Base-by-base conservation (phyloP, 805 yeast species). In the Blastobotrys attinorum region DNA sequence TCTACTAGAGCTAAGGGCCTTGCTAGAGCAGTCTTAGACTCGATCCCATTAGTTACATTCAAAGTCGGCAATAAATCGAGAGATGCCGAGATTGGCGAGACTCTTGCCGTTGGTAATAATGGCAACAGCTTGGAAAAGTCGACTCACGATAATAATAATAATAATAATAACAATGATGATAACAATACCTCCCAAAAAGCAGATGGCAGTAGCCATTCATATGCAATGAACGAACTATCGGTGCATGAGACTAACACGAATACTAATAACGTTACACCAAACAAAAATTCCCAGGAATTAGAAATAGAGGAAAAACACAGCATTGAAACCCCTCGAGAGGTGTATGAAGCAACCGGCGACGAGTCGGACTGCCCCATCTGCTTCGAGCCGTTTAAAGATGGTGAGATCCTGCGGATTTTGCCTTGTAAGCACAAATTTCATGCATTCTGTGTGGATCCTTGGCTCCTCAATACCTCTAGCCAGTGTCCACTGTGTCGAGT, bases 361-460 rank as follows among this genome's bases (percentile, higher is more conserved):
- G 18, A 8, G 31, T 22, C 33, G 6, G 23, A 17, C 1, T 85
- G 95, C 68, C 87, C 92, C 10, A 83, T 85, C 49, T 85, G 95
- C 62, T 71, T 85, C 41, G 95, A 85, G 36, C 62, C 66, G 6
- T 73, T 81, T 46, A 78, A 75, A 47, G 72, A 73, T 38, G 81
- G 77, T 8, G 90, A 84, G 39, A 55, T 60, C 4, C 57, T 66
- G 1, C 72, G 95, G 45, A 87, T 87, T 0, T 67, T 85, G 35
- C 73, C 86, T 8, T 85, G 95, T 64, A 84, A 86, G 7, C 95
- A 85, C 63, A 87, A 80, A 5, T 85, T 81, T 72, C 95, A 85
- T 56, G 73, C 82, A 8, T 79, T 72, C 4, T 85, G 95, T 60
- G 73, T 86, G 41, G 92, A 84, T 55, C 89, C 89, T 1, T 85